Percentiles rank a stretch among this genome's conserved stretches.
Evolutionary conservation across 2,329 filamentous ascomycete genomes (phyloP).

Genomic region (Pseudocercospora macadamiae): DNA sequence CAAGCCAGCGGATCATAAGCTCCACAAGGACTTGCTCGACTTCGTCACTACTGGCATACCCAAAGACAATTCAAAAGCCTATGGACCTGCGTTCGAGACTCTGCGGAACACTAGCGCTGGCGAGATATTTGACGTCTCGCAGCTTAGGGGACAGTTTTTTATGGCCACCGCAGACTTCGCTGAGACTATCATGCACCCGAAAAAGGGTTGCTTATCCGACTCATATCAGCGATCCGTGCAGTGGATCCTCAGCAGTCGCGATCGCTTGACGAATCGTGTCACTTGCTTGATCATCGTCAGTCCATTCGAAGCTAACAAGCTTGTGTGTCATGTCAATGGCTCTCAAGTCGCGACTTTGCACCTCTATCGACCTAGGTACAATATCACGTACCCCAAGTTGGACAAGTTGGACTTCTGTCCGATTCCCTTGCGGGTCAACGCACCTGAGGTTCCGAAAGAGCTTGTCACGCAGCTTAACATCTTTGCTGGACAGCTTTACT

Average conservation of each 20-base stretch:
- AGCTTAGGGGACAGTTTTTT: not conserved
- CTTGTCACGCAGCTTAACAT: constrained; percentile 57
- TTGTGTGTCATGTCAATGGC: constrained; percentile 48
- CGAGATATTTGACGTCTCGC: constrained; percentile 11
- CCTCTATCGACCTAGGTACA: constrained; percentile 57
- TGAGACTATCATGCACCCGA: constrained; percentile 1
- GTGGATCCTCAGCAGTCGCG: constrained; percentile 53
- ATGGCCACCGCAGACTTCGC: constrained; percentile 18
- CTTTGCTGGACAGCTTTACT: constrained; percentile 70
- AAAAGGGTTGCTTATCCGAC: constrained; percentile 40
- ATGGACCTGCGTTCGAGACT: constrained; percentile 14
- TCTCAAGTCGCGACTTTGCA: constrained; percentile 41
- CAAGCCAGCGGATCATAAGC: constrained; percentile 43
- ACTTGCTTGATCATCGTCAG: constrained; percentile 58
- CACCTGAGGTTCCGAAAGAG: not conserved
- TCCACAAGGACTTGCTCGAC: constrained; percentile 48
- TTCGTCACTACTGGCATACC: constrained; percentile 47
- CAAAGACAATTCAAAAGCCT: not conserved
- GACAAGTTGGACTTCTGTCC: constrained; percentile 52
- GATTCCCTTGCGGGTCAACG: constrained; percentile 31
- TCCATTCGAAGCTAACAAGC: constrained; percentile 61
- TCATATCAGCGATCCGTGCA: constrained; percentile 57
- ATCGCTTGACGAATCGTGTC: constrained; percentile 12
- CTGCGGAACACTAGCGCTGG: constrained; percentile 14
- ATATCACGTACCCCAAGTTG: constrained; percentile 42